Evolutionary conservation across 768 basidiomycete species (phyloP).

Genomic region (Boletus subcaerulescens): DNA sequence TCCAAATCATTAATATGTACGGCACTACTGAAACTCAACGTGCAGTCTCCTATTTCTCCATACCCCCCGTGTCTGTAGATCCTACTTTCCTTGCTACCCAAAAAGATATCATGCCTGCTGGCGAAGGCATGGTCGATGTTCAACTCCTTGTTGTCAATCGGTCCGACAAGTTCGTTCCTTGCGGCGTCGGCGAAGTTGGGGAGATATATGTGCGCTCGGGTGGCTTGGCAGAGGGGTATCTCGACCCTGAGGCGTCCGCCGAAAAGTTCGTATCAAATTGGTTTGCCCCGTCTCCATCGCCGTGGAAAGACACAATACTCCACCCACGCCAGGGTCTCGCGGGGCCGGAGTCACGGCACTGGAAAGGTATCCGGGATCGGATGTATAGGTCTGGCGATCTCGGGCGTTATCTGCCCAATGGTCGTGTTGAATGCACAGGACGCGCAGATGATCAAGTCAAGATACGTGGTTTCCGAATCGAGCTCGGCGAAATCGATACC

Average conservation of each 20-base stretch:
- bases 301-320: slow-evolving; percentile 69
- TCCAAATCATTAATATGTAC: slow-evolving; percentile 98
- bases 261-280: slow-evolving; percentile 96
- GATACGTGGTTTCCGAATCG: slow-evolving; percentile 98
- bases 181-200: slow-evolving; percentile 94
- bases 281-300: slow-evolving; percentile 56
- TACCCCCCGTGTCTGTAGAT: slow-evolving; percentile 81
- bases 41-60: slow-evolving; percentile 94
- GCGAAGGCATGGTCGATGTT: slow-evolving; percentile 96
- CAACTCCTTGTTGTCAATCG: slow-evolving; percentile 96
- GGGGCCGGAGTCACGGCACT: slow-evolving; percentile 73
- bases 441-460: slow-evolving; percentile 99
- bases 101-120: slow-evolving; percentile 98
- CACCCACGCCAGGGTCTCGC: slow-evolving; percentile 55
- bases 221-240: slow-evolving; percentile 93
- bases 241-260: slow-evolving; percentile 74
- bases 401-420: slow-evolving; percentile 89
- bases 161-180: slow-evolving; percentile 76
- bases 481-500: slow-evolving; percentile 96
- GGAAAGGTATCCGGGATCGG: slow-evolving; percentile 94
- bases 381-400: slow-evolving; percentile 99
- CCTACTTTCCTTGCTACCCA: slow-evolving; percentile 88
- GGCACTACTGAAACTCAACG: slow-evolving; percentile 99
- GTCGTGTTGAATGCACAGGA: slow-evolving; percentile 94
- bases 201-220: slow-evolving; percentile 98